Evolutionary conservation across 2,329 filamentous ascomycete genomes (phyloP).

Genomic region (Didymosphaeria variabile): DNA sequence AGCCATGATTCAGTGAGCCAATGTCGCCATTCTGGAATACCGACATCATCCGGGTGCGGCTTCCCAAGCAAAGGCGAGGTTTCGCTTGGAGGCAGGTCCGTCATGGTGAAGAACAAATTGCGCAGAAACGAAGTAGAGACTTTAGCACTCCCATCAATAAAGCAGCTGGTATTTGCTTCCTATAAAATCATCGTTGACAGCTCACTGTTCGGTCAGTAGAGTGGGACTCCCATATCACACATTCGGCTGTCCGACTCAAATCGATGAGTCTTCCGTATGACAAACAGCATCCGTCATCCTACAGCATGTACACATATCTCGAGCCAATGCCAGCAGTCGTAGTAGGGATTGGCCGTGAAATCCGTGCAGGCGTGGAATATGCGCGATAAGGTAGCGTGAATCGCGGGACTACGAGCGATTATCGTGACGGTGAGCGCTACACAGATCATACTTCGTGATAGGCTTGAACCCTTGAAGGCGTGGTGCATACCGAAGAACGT

Average conservation of each 20-base stretch:
- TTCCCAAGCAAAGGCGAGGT: constrained; percentile 11
- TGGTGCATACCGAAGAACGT: background rate
- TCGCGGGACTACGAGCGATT: background rate
- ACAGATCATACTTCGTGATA: constrained; percentile 1
- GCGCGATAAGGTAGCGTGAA: constrained; percentile 12
- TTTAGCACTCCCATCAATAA: background rate
- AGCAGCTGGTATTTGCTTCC: background rate
- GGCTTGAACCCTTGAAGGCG: background rate
- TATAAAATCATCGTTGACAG: background rate
- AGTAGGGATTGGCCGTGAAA: background rate
- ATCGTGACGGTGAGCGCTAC: constrained; percentile 1
- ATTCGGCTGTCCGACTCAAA: background rate
- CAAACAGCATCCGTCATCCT: background rate
- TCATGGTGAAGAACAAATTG: background rate
- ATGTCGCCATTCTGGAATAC: constrained; percentile 9
- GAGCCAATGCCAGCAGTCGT: background rate
- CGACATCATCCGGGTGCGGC: background rate
- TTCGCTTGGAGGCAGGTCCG: constrained; percentile 13
- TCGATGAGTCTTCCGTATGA: background rate
- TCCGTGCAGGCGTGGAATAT: background rate
- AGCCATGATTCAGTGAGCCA: constrained; percentile 54
- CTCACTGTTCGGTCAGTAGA: background rate
- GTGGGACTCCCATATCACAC: background rate
- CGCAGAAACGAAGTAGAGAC: background rate
- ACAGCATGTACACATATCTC: constrained; percentile 7